A percentile compares a stretch with the other conserved stretches of the same genome.
phyloP scores from a whole-genome alignment of 2,329 filamentous ascomycete genomes.

The Fusarium concolor region DNA sequence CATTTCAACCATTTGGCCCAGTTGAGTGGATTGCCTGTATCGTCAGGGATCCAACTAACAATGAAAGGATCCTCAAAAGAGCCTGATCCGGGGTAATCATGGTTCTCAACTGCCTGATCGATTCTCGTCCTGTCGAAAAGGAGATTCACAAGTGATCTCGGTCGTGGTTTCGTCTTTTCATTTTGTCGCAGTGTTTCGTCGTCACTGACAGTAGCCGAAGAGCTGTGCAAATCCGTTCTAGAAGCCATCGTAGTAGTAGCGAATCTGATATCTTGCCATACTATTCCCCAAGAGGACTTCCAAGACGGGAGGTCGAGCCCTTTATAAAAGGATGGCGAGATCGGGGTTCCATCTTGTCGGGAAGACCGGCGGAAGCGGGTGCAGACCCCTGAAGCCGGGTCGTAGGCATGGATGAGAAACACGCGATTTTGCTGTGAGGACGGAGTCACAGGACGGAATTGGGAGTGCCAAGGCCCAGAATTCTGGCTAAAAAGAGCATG shows the following conservation, averaged over 20 bases:
- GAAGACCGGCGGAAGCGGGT: slow-evolving; percentile 12
- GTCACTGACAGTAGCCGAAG: slow-evolving; percentile 12
- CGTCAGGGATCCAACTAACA: slow-evolving; percentile 74
- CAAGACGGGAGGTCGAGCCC: slow-evolving; percentile 21
- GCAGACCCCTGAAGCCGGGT: background rate
- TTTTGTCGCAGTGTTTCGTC: slow-evolving; percentile 37
- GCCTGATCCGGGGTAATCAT: slow-evolving; percentile 69
- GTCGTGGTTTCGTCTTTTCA: background rate
- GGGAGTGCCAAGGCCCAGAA: slow-evolving; percentile 6
- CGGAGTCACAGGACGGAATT: background rate
- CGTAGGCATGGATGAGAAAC: slow-evolving; percentile 11
- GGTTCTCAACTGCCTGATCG: slow-evolving; percentile 66
- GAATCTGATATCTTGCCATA: background rate
- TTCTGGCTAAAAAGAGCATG: background rate
- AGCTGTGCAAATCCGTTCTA: slow-evolving; percentile 13
- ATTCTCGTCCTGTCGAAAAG: slow-evolving; percentile 69
- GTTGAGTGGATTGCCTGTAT: slow-evolving; percentile 74
- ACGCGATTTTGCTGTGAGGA: slow-evolving; percentile 19
- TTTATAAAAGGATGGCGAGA: slow-evolving; percentile 31
- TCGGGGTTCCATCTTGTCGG: slow-evolving; percentile 26
- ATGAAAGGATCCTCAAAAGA: slow-evolving; percentile 75
- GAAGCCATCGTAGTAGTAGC: background rate
- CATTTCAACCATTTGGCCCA: slow-evolving; percentile 71
- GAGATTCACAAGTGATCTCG: slow-evolving; percentile 50
- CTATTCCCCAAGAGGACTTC: slow-evolving; percentile 19